Evolutionary conservation across 164 flowering plant genomes (phyloP).

Genomic region (Aristolochia fimbriata): DNA sequence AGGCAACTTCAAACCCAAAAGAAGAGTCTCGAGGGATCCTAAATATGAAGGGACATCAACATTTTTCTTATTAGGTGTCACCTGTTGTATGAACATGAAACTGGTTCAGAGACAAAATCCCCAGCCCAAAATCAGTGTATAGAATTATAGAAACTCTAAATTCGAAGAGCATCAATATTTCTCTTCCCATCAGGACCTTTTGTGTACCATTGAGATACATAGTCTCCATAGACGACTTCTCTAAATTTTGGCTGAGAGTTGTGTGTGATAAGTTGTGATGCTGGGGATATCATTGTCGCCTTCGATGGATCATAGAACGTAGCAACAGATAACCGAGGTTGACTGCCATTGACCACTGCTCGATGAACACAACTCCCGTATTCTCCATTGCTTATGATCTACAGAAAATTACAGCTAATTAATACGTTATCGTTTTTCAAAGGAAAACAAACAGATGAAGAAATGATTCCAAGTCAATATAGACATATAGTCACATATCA

Average conservation of each 20-base stretch:
- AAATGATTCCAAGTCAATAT: not conserved
- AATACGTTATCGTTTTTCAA: no score
- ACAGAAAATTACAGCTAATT: conserved; percentile 3
- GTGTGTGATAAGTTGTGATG: conserved; percentile 32
- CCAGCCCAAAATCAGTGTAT: no score
- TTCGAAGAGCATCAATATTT: conserved; percentile 62
- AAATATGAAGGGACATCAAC: no score
- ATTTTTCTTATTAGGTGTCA: no score
- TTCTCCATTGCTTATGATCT: conserved; percentile 78
- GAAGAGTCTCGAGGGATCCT: no score
- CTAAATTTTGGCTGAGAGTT: conserved; percentile 34
- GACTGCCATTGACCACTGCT: conserved; percentile 55
- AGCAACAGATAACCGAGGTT: conserved; percentile 71
- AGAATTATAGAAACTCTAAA: conserved; percentile 10
- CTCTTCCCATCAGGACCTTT: conserved; percentile 92
- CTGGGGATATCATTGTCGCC: conserved; percentile 46
- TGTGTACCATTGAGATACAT: conserved; percentile 82
- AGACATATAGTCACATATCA: no score
- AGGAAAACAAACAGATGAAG: not conserved
- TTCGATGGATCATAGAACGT: conserved; percentile 91
- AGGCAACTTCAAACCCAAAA: no score
- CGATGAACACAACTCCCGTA: conserved; percentile 66
- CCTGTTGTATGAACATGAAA: no score
- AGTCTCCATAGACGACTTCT: conserved; percentile 60
- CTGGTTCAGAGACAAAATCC: no score